Evolutionary conservation across 2,329 filamentous ascomycete species (phyloP), one percentile per base, ranked within the genome.

Genomic region (Paecilomyces formosus): DNA sequence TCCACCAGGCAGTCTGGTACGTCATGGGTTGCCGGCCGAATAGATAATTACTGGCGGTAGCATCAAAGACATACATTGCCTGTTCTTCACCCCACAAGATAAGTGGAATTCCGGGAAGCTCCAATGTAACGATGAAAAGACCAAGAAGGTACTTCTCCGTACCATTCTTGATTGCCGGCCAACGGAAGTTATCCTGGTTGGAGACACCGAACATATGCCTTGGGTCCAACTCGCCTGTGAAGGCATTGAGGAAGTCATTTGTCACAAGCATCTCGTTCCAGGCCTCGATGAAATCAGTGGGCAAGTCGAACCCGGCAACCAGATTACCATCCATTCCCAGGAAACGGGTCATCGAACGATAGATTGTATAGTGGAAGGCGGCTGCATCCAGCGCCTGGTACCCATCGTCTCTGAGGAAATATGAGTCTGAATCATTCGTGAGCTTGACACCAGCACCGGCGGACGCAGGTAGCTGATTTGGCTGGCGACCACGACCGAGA

Each of bases 171-270:
- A 84, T 71, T 18, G 79, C 78, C 7, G 82, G 81, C 82, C 82
- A 85, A 54, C 82, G 74, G 63, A 85, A 80, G 9, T 84, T 80
- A 64, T 85, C 82, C 69, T 85, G 82, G 65, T 85, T 85, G n/a
- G 81, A 82, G 7, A 79, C 78, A 51, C 82, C 82, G 64, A 79
- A 84, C 75, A 85, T 78, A 64, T 85, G 82, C 2, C 82, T 76
- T 1, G 82, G 82, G 63, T 85, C 82, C 58, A 83, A 81, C 50
- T 77, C 62, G 50, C 81, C 81, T 7, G 79, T 83, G 65, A 81
- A 78, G 2, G 78, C 74, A 62, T 83, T 84, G 61, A 79, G 70
- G 58, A 84, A 70, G 65, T 84, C 82, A 61, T 84, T 83, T 2
- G 79, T 80, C 53, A 74, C 64, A 24, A 82, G 63, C 63, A 83